Percentiles rank a stretch among this genome's conserved stretches.
These are phyloP conservation scores for Prunus yedoensis DNA, from an alignment of 331 rosid genomes.

Conservation along the genomic window DNA sequence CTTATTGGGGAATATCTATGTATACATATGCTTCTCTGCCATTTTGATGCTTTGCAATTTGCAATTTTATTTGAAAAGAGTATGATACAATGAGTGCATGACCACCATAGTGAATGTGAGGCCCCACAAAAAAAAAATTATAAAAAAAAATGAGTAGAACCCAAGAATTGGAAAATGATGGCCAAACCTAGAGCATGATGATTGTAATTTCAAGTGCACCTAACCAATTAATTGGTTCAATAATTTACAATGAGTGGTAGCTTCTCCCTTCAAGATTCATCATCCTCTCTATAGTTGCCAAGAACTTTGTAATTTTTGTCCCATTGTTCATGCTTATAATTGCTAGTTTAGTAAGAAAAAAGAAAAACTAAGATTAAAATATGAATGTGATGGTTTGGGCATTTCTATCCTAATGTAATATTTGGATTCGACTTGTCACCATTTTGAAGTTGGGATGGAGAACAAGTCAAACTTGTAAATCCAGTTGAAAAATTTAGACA, in stretches of 20 bases:
- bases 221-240: neutral
- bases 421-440: no score
- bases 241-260: neutral
- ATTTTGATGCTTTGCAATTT: conserved; percentile 24
- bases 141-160: neutral
- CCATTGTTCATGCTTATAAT: neutral
- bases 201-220: neutral
- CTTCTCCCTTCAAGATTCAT: neutral
- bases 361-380: no score
- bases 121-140: no score
- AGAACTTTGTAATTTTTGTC: neutral
- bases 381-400: no score
- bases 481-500: no score
- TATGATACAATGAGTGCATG: neutral
- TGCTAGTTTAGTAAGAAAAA: no score
- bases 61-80: conserved; percentile 19
- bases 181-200: neutral
- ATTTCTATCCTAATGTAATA: no score
- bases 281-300: neutral
- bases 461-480: no score
- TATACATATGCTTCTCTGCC: conserved; percentile 6
- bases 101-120: neutral
- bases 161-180: conserved; percentile 1
- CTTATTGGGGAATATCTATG: conserved; percentile 59
- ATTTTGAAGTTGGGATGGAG: no score